Percentiles rank a stretch among this genome's conserved stretches.
These are phyloP conservation scores for Neurospora sp. DNA, from an alignment of 495 filamentous ascomycete genomes.

Conservation along the genomic window DNA sequence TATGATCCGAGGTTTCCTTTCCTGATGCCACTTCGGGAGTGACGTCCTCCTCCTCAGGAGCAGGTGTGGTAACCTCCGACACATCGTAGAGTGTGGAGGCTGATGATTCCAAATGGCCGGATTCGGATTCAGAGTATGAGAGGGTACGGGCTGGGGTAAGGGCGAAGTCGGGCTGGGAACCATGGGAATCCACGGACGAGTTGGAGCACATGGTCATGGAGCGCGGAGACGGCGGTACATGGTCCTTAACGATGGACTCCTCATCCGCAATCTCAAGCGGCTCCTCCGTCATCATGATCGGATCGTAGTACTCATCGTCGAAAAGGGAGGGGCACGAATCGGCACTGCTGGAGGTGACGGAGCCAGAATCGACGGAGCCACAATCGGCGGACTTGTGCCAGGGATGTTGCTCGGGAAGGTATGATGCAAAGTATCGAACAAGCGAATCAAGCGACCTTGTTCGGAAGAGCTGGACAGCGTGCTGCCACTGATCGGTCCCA, in stretches of 20 bases:
- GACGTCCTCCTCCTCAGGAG: slow-evolving; percentile 12
- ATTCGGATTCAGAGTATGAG: slow-evolving; percentile 37
- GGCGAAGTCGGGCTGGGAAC: slow-evolving; percentile 11
- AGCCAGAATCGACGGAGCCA: slow-evolving; percentile 5
- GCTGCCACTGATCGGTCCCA: slow-evolving; percentile 40
- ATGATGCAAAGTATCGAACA: slow-evolving; percentile 39
- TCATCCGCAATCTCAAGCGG: slow-evolving; percentile 21
- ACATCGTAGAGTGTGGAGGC: slow-evolving; percentile 26
- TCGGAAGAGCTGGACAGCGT: slow-evolving; percentile 40
- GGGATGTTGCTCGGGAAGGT: slow-evolving; percentile 34
- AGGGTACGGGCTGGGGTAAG: slow-evolving; percentile 29
- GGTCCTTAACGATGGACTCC: slow-evolving; percentile 11
- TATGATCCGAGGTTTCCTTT: slow-evolving; percentile 6
- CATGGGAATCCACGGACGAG: slow-evolving; percentile 24
- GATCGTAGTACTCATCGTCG: slow-evolving; percentile 24
- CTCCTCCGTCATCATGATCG: slow-evolving; percentile 33
- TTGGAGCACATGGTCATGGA: slow-evolving; percentile 40
- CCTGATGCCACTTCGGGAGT: neutral
- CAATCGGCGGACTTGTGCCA: slow-evolving; percentile 21
- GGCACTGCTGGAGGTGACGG: slow-evolving; percentile 16
- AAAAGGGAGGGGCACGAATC: slow-evolving; percentile 23
- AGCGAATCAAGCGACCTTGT: slow-evolving; percentile 43
- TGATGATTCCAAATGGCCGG: slow-evolving; percentile 24
- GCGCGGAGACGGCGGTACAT: slow-evolving; percentile 35
- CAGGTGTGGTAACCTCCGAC: slow-evolving; percentile 16